Base-by-base conservation (phyloP, 306 rosid species). In the Prosopis cineraria region DNA sequence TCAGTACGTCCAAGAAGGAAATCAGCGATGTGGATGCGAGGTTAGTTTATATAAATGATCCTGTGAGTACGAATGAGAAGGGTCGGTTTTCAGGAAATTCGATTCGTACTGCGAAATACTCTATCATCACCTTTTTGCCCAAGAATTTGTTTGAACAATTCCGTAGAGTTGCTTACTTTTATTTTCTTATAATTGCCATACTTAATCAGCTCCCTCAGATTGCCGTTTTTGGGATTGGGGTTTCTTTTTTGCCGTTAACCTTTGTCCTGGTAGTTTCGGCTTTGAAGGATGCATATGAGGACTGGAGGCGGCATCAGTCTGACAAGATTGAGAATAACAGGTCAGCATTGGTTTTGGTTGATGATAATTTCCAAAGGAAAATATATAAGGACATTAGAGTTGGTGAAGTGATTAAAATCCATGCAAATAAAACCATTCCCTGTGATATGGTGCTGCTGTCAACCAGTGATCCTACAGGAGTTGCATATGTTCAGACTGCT, bases 141-240 rank as follows among this genome's bases (percentile, higher is more conserved):
- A 89, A 88, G 77, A 95, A 95, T 82, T 75, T 95, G 33, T 95
- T 93, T 77, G 99, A 95, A 74, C 99, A 95, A 41, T 93, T 95
- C 53, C 99, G 93, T 78, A 93, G 99, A 75, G 92, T 95, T 78
- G 99, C 99, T 37, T 95, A 95, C 79, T 11, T 93, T 5, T 95
- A 95, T 81, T 95, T 95, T 63, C 96, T 95, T 56, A 84, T 83
- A 59, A 95, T 95, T 65, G 99, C 94, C 19, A 84, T 95, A 34
- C 98, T 95, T 62, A 95, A 95, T 85, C 99, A 95, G 82, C 90
- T 95, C 40, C 99, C 99, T 40, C 97, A 91, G 86, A 93, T 95
- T 55, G 99, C 99, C 0, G 99, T 95, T 40, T 91, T 95, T 68
- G 99, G 99, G 13, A 75, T 97, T 33, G 87, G 85, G 29, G 93